Base-by-base conservation (phyloP, 202 grass and related monocot species). In the Digitaria exilis region DNA sequence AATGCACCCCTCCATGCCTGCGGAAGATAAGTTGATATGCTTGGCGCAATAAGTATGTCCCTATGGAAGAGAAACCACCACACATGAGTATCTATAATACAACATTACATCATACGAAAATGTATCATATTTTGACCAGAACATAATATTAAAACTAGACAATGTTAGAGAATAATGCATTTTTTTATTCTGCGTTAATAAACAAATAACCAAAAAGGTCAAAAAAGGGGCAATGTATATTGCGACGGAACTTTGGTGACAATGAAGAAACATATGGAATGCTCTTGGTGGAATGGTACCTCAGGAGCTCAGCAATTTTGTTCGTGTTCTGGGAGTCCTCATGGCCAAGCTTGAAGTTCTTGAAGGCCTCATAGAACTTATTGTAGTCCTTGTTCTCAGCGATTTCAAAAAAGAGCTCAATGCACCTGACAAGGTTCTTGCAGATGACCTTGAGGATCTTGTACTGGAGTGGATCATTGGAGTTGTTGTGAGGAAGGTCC, bases 371-470 rank as follows among this genome's bases (percentile, higher is more conserved):
- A 5, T 97, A 97, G 64, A 97, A 97, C 69, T 97, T 97, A 86
- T 87, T 94, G 80, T 97, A 97, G 64, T 97, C 94, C 70, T 97
- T 97, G 84, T 97, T 97, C 87, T 97, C 94, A 31, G 94, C 84
- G 57, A 97, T 91, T 86, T 97, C 94, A n/a, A 97, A 97, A n/a
- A 97, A 94, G 73, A 97, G 91, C 83, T 97, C 94, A 1, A 97
- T 9, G 45, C 90, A 97, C 92, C 94, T 97, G 10, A 97, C 88
- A 48, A 97, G 78, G 89, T 97, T 97, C 84, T 97, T 97, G 16
- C 94, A 54, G 70, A 97, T 97, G 0, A 97, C 94, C 84, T 97
- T 97, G 17, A 97, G 89, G 68, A 97, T 97, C 86, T 97, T 97
- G 80, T 97, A 92, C 89, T 97, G 94, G 21, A 97, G 89, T 25